Evolutionary conservation across 2,329 filamentous ascomycete species (phyloP), one percentile per base, ranked within the genome.

Genomic region (Pseudonectria buxi): DNA sequence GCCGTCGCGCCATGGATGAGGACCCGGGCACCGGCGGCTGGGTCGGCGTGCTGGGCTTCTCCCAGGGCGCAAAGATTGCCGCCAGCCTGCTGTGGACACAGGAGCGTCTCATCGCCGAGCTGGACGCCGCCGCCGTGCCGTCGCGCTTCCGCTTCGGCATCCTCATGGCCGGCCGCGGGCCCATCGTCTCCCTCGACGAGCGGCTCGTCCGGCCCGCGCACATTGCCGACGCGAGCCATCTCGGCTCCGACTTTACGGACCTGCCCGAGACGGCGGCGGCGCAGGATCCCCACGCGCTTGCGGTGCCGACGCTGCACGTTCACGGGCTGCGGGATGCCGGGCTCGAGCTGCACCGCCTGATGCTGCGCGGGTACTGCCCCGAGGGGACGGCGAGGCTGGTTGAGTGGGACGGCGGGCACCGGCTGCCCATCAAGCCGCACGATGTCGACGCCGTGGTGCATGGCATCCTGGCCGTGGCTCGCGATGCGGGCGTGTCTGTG

Each of bases 401-500:
- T 2, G 80, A 87, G 56, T 89, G 84, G 85, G 72, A 85, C 38
- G 84, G 82, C 0, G 71, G 68, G 2, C 85, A 90, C 55, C 64
- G 84, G 6, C 65, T 90, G 32, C 81, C 83, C 2, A 70, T 89
- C 40, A 84, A 83, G 64, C 65, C 62, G 14, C 62, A 58, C 22
- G 83, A 88, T 57, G 81, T 88, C 3, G 65, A 74, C n/a, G 39
- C 41, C 13, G 46, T 63, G 3, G 39, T 45, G 13, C 34, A 30
- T 1, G 33, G 45, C 11, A 58, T 62, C 3, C 24, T 56, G 18
- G 45, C 49, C 13, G 30, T 62, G 24, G 54, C 53, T 14, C 37
- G 13, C 35, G 26, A 27, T 16, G 27, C 30, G 15, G 22, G 32
- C 6, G 30, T 28, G 31, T 28, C 27, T 14, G 7, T 10, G 10